phyloP scores from a whole-genome alignment of 2,329 filamentous ascomycete species.

The Intubia oerlemansii region DNA sequence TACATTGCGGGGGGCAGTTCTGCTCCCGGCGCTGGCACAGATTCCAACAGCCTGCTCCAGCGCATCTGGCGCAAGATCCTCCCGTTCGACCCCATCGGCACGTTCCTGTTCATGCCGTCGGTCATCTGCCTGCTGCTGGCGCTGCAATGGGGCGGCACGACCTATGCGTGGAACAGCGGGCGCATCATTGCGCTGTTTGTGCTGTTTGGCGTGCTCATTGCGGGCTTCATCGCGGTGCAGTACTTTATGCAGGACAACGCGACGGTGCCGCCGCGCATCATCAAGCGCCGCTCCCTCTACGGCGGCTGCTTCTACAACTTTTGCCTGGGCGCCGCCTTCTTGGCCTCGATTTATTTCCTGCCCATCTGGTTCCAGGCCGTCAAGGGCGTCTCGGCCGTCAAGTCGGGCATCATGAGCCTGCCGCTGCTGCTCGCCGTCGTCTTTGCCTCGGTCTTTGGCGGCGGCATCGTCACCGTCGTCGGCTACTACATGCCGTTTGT shows the following conservation, averaged over 20 bases:
- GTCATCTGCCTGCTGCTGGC: slow-evolving; percentile 23
- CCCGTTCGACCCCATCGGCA: slow-evolving; percentile 7
- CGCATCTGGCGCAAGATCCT: slow-evolving; percentile 8
- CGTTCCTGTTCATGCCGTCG: slow-evolving; percentile 8
- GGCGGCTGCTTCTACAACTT: slow-evolving; percentile 14
- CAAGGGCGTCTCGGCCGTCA: slow-evolving; percentile 13
- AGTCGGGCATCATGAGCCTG: slow-evolving; percentile 15
- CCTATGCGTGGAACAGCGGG: slow-evolving; percentile 8
- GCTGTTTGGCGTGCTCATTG: slow-evolving; percentile 12
- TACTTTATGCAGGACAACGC: slow-evolving; percentile 14
- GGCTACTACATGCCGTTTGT: slow-evolving; percentile 20
- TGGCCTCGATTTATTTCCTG: slow-evolving; percentile 10
- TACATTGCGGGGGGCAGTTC: slow-evolving; percentile 1
- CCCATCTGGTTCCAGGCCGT: slow-evolving; percentile 18
- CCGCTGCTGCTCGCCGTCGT: slow-evolving; percentile 13
- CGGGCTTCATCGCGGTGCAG: slow-evolving; percentile 14
- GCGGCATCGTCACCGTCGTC: slow-evolving; percentile 11
- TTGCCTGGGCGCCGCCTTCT: slow-evolving; percentile 13
- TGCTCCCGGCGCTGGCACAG: background rate
- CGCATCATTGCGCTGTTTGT: slow-evolving; percentile 18
- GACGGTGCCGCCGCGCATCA: slow-evolving; percentile 19
- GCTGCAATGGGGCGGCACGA: slow-evolving; percentile 19
- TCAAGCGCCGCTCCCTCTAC: slow-evolving; percentile 17
- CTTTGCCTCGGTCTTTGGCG: slow-evolving; percentile 11
- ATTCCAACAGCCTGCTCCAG: background rate